Evolutionary conservation across 140 eudicot species (phyloP).

Genomic region (Flaveria floridana): DNA sequence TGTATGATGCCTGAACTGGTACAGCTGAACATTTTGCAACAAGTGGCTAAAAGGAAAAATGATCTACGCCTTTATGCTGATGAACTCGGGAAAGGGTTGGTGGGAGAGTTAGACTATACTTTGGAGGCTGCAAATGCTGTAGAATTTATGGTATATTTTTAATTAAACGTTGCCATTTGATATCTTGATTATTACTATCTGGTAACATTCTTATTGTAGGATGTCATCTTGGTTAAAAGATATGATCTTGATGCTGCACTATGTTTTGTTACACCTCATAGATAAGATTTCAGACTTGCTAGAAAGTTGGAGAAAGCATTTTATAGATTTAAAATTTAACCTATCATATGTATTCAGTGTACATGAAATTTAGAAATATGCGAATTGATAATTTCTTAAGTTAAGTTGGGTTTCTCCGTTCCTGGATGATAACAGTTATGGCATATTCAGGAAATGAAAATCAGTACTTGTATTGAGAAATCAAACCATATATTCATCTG

Average conservation of each 20-base stretch:
- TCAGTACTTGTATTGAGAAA: neutral
- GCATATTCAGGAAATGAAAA: slow-evolving; percentile 1
- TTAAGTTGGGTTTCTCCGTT: slow-evolving; percentile 13
- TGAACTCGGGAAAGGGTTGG: slow-evolving; percentile 93
- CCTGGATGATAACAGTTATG: slow-evolving; percentile 18
- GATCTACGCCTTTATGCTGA: slow-evolving; percentile 91
- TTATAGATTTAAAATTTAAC: slow-evolving; percentile 12
- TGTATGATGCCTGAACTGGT: slow-evolving; percentile 33
- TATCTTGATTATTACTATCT: neutral
- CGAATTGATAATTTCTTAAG: neutral
- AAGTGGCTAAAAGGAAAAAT: slow-evolving; percentile 76
- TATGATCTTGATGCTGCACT: slow-evolving; percentile 20
- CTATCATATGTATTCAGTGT: neutral
- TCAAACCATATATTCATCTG: slow-evolving; percentile 10
- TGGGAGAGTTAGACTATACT: slow-evolving; percentile 93
- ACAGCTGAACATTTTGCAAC: slow-evolving; percentile 78
- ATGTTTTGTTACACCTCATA: neutral
- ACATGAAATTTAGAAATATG: neutral
- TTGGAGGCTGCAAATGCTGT: slow-evolving; percentile 91
- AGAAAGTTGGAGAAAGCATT: neutral
- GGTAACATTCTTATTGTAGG: slow-evolving; percentile 22
- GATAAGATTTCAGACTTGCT: slow-evolving; percentile 7
- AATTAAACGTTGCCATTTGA: slow-evolving; percentile 7
- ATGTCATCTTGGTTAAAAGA: slow-evolving; percentile 17
- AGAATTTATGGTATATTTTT: slow-evolving; percentile 56